Evolutionary conservation across 2,329 filamentous ascomycete species (phyloP).

Genomic region (Sphaerulina populicola): DNA sequence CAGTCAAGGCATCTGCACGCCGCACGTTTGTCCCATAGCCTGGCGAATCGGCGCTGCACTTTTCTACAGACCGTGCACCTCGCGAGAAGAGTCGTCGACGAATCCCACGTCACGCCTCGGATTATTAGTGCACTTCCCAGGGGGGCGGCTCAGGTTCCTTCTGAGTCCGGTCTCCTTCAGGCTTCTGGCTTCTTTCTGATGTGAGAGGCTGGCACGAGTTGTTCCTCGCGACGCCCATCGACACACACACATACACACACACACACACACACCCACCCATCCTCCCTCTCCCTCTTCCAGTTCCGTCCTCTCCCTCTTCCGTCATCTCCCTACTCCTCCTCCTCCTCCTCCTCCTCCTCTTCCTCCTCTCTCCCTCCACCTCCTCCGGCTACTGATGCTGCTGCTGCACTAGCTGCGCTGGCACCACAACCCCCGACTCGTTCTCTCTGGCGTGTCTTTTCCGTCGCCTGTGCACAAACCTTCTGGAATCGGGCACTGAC

Average conservation of each 20-base stretch:
- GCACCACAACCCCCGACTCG: neutral
- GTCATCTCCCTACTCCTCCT: no score
- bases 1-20: neutral
- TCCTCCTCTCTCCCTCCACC: no score
- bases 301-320: no score
- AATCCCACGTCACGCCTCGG: slow-evolving; percentile 1
- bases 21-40: neutral
- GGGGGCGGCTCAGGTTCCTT: neutral
- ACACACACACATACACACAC: neutral
- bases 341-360: no score
- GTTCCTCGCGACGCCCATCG: neutral
- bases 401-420: neutral
- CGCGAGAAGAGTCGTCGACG: neutral
- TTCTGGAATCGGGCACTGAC: slow-evolving; percentile 19
- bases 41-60: neutral
- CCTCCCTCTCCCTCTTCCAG: no score
- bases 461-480: slow-evolving; percentile 12
- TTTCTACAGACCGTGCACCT: neutral
- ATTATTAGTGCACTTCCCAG: neutral
- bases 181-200: no score
- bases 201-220: neutral
- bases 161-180: neutral
- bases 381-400: neutral
- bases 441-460: slow-evolving; percentile 1
- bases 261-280: neutral